Evolutionary conservation across 1,284 basidiomycete genomes (phyloP).

Genomic region (Trametes hirsuta): DNA sequence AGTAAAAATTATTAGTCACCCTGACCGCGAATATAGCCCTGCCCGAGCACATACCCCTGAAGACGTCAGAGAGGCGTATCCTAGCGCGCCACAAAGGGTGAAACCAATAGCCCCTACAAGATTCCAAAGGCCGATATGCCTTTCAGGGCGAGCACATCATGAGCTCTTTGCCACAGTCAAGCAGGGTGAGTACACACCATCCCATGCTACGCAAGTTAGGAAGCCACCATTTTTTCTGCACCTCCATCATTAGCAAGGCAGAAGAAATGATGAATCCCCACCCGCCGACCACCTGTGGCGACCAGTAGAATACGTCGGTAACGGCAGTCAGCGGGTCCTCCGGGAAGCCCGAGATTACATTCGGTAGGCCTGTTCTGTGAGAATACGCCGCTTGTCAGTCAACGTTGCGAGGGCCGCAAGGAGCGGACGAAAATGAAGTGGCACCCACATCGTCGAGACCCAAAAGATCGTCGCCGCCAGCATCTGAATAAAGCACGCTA

Average conservation of each 20-base stretch:
- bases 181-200: constrained; percentile 43
- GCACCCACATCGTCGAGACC: constrained; percentile 48
- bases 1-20: not conserved
- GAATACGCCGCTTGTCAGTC: not conserved
- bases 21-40: not conserved
- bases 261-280: constrained; percentile 58
- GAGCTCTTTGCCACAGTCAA: not conserved
- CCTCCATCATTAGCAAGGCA: constrained; percentile 56
- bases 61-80: constrained; percentile 41
- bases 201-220: constrained; percentile 45
- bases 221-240: constrained; percentile 55
- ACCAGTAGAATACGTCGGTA: constrained; percentile 50
- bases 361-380: constrained; percentile 50
- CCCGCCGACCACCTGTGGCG: constrained; percentile 60
- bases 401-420: not conserved
- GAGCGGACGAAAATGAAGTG: not conserved
- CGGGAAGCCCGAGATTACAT: constrained; percentile 41
- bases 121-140: constrained; percentile 53
- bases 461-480: constrained; percentile 61
- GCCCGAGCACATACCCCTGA: constrained; percentile 20
- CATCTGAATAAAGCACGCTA: constrained; percentile 53
- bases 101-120: constrained; percentile 59
- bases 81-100: constrained; percentile 56
- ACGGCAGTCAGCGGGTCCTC: constrained; percentile 32
- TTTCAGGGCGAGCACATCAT: not conserved